phyloP scores from a whole-genome alignment of 257 asterid genomes.

The Primulina tabacum region DNA sequence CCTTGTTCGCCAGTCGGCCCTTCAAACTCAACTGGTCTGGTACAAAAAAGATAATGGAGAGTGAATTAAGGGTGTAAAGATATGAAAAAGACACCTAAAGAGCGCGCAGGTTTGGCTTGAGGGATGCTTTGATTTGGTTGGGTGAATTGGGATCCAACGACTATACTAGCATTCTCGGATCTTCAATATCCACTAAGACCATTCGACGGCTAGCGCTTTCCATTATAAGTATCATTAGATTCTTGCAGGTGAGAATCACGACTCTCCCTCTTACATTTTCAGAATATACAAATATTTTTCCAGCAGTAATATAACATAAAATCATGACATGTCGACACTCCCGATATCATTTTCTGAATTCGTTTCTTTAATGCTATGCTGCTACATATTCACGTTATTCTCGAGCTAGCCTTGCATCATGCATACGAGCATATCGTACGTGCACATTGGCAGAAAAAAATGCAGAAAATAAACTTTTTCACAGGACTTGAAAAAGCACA shows the following conservation, averaged over 20 bases:
- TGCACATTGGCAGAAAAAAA: no score
- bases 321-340: not conserved
- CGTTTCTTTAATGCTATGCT: no score
- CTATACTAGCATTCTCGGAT: constrained; percentile 25
- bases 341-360: no score
- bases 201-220: constrained; percentile 51
- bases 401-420: no score
- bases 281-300: not conserved
- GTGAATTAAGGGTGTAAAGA: not conserved
- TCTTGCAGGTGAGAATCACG: constrained; percentile 50
- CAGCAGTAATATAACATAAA: not conserved
- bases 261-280: not conserved
- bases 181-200: constrained; percentile 40
- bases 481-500: no score
- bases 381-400: no score
- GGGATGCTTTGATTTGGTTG: not conserved
- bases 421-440: no score
- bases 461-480: no score
- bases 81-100: not conserved
- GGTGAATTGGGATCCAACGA: not conserved
- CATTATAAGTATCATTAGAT: constrained; percentile 38
- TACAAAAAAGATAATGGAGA: not conserved
- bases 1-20: not conserved
- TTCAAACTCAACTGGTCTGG: not conserved
- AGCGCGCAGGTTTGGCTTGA: not conserved